Evolutionary conservation across 352 stramenopile species (phyloP).

Genomic region (Thalassiosira pacifica): DNA sequence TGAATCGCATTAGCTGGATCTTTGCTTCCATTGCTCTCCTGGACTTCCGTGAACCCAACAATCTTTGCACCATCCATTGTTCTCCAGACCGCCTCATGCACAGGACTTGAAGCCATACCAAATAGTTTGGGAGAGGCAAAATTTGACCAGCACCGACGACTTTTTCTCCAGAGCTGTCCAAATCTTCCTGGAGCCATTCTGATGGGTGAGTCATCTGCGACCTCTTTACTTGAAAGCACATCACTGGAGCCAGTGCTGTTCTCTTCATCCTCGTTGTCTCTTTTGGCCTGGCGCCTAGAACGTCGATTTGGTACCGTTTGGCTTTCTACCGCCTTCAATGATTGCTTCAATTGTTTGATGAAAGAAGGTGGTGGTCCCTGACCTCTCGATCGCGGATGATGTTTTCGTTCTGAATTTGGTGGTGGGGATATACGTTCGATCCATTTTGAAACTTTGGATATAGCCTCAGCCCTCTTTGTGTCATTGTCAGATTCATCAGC

Average conservation of each 20-base stretch:
- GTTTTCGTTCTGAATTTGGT: constrained; percentile 19
- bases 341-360: constrained; percentile 54
- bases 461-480: constrained; percentile 4
- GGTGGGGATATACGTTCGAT: constrained; percentile 21
- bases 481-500: constrained; percentile 6
- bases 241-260: neutral
- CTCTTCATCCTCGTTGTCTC: constrained; percentile 26
- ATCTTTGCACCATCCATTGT: constrained; percentile 72
- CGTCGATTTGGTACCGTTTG: constrained; percentile 41
- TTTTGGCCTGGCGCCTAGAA: constrained; percentile 38
- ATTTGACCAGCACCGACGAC: constrained; percentile 74
- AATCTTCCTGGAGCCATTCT: constrained; percentile 67
- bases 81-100: constrained; percentile 76
- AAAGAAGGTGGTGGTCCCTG: constrained; percentile 28
- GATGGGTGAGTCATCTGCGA: constrained; percentile 8
- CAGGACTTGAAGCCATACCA: constrained; percentile 69
- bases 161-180: constrained; percentile 67
- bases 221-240: neutral
- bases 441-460: constrained; percentile 58
- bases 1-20: constrained; percentile 16
- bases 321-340: constrained; percentile 53
- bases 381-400: constrained; percentile 46
- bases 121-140: constrained; percentile 67
- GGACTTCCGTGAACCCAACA: constrained; percentile 56
- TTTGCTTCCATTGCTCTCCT: constrained; percentile 18